Evolutionary conservation across 768 basidiomycete genomes (phyloP), one percentile per base, ranked within the genome.

Genomic region (Russula vinacea): DNA sequence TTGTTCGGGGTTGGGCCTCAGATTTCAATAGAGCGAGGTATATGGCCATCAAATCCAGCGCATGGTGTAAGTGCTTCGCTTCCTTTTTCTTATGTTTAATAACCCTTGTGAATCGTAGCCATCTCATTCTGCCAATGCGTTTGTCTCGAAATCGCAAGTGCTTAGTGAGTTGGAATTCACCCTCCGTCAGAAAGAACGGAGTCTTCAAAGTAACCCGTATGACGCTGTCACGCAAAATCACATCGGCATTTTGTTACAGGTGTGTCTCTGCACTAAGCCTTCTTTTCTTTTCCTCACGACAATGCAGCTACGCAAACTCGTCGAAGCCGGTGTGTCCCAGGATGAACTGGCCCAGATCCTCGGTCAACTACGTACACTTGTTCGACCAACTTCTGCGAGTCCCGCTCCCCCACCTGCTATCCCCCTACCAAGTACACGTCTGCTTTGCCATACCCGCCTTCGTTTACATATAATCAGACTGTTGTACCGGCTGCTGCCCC

Each of bases 1-100:
- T 79, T 99, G 1, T 99, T 98, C 72, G 90, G 94, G 49, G 76
- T 83, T 33, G 83, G 83, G 2, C 83, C 90, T 22, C 94, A 98
- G 73, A 77, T 85, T 49, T 83, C 86, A 17, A 90, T 98, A 66
- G 97, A 98, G 74, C 82, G 86, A 22, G 87, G 88, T 40, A 84
- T 93, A 37, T 93, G 91, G 89, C 87, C 86, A 33, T 78, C 78
- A 17, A 69, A 77, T 26, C 66, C 70, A 26, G 74, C 73, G 55
- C 65, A 70, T 17, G 78, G 75, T 39, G 82, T 83, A 70, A 69
- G 81, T 77, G 9, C 13, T 44, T 35, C 9, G 4, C 17, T n/a
- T 29, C 24, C 6, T 33, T 8, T 42, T 14, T 3, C 11, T 19
- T 44, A 26, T 33, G n/a, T 29, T 49, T 42, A 49, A 39, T 53